Evolutionary conservation across 2,329 filamentous ascomycete species (phyloP), one percentile per base, ranked within the genome.

Genomic region (Chaetomiaceae sp.): DNA sequence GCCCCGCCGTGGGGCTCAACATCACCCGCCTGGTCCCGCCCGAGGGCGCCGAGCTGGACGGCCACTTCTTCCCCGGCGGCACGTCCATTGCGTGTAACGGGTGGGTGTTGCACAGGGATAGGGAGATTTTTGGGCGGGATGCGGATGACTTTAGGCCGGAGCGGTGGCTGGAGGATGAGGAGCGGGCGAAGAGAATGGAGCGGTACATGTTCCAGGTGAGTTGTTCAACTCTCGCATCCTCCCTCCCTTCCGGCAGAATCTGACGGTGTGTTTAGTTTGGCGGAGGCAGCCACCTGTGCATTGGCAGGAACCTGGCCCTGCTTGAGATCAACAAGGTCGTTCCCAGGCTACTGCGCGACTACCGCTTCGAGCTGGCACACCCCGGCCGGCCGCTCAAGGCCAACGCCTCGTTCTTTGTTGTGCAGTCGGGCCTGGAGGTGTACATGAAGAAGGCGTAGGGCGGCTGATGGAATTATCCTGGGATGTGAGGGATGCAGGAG

Each of bases 291-390:
- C 76, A 81, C 44, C 65, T 81, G 3, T 82, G 79, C 62, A 80
- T 81, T 54, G 79, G 79, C 19, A 72, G 76, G 4, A 78, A 81
- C 62, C 63, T 82, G 29, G 79, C 77, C 0, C 66, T 81, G 37
- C 66, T 82, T 25, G 79, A 82, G 65, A 80, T 82, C 60, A 80
- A 82, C 68, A 84, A 84, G 70, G 72, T 83, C 33, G 66, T 81
- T 33, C 78, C 79, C 4, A 74, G 78, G 33, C 67, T 83, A 23
- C 65, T 81, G 57, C 66, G 77, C n/a, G 75, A 80, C 55, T 83
- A 76, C 61, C 68, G 77, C 40, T 76, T 83, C 57, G 69, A 77
- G 63, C 68, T 82, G 23, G 72, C 75, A n/a, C 69, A 77, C 53
- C 77, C 77, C 0, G 70, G 71, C 9, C 70, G 74, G 38, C 71